phyloP scores from a whole-genome alignment of 176 grass and related monocot genomes.

The Carex pumila region DNA sequence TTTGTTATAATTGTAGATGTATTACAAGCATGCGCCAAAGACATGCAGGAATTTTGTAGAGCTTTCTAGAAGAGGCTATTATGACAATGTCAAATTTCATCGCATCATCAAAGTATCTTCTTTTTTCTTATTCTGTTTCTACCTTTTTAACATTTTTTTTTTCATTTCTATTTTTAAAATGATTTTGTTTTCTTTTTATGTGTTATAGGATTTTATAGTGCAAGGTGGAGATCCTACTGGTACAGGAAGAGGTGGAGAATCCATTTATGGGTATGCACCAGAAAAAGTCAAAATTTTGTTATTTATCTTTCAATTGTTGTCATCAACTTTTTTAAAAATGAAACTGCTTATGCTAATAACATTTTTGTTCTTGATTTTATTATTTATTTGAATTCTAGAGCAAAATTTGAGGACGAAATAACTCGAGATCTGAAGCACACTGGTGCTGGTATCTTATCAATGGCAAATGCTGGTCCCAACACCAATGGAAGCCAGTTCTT shows the following conservation, averaged over 20 bases:
- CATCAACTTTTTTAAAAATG: background rate
- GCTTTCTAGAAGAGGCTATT: constrained; percentile 71
- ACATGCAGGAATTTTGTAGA: constrained; percentile 93
- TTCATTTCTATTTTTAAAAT: background rate
- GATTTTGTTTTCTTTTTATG: background rate
- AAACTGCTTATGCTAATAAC: background rate
- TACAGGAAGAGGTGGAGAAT: constrained; percentile 88
- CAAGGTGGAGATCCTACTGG: constrained; percentile 97
- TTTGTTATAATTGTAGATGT: constrained; percentile 50
- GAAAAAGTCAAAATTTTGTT: background rate
- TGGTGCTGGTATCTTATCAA: constrained; percentile 83
- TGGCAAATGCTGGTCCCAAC: constrained; percentile 92
- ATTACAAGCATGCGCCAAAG: constrained; percentile 94
- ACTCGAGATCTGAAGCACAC: constrained; percentile 87
- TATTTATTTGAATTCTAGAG: constrained; percentile 23
- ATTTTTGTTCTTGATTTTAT: constrained; percentile 2
- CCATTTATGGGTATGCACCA: constrained; percentile 73
- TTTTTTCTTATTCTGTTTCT: background rate
- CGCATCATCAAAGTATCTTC: constrained; percentile 82
- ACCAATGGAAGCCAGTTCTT: constrained; percentile 98
- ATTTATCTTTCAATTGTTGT: background rate
- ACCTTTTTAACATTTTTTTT: background rate
- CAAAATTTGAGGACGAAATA: constrained; percentile 93
- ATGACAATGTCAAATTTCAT: constrained; percentile 87
- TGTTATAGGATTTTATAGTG: constrained; percentile 83